Evolutionary conservation across 1,284 basidiomycete species (phyloP), one percentile per base, ranked within the genome.

Genomic region (Bondarzewia mesenterica): DNA sequence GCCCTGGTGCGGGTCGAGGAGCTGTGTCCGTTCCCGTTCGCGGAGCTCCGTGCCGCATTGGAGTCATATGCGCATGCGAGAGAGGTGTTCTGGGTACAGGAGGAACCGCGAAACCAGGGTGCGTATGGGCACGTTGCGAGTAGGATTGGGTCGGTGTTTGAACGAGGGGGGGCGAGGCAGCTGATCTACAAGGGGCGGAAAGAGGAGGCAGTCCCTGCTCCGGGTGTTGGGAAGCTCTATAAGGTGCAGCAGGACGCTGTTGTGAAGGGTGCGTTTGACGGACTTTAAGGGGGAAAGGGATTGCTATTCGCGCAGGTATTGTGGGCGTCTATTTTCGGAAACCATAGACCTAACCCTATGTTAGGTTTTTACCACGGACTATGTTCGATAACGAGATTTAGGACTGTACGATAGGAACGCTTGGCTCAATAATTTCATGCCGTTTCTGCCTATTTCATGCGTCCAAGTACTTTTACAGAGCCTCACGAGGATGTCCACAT

Each of bases 41-140:
- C 61, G 0, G 66, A 67, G 21, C 66, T 93, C 0, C 60, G 63
- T 5, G 58, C 69, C 2, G 68, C 70, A 1, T 64, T 93, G 22
- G 49, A 56, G 39, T 56, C 62, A 2, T 88, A 88, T 56, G 40
- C 56, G 0, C 54, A 58, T 12, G 71, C 61, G 4, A 54, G 55
- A n/a, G 76, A 80, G 45, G 68, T 78, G 44, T 52, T 79, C 14
- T 93, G 85, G 80, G 70, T 89, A 15, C 91, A 94, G 63, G 92
- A 94, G 59, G 91, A 94, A 60, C 83, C 91, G 4, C 78, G 71
- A 58, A 94, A 94, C 60, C 90, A 93, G 63, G 91, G 91, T 2
- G 78, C 84, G 2, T 93, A 77, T 72, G 62, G 69, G 7, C 85
- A 88, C 65, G 82, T 90, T 39, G 65, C 63, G 40, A 70, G 71